Base-by-base conservation (phyloP, 192 early-diverging fungal genomes). In the Umbelopsis ramanniana region DNA sequence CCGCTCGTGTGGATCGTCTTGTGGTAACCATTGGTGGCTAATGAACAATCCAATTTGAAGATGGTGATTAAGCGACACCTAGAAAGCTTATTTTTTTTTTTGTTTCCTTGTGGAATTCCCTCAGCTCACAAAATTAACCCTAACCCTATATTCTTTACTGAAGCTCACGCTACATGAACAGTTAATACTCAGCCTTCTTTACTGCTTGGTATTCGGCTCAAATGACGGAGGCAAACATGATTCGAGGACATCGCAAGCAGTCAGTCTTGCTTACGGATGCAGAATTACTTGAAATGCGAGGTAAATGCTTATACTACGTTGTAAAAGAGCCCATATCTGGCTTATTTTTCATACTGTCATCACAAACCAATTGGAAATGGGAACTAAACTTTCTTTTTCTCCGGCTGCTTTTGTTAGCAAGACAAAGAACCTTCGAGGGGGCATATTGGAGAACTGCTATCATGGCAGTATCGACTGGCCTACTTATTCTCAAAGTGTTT, bases 351-450 rank as follows among this genome's bases (percentile, higher is more conserved):
- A 10, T 50, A 50, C 17, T 4, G 48, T 50, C 17, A 67, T 66
- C 66, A 40, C 46, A 26, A 17, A 48, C 57, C 35, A n/a, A 63
- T 29, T 29, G 26, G n/a, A 4, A 19, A 37, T 29, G 57, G 53
- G 33, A 3, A 43, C 33, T 43, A 66, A 50, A 4, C 33, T 22
- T 76, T 23, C 33, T 22, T 76, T 23, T 38, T 23, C 40, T 43
- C 40, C 40, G 40, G 6, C 40, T 43, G 29, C 29, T 43, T 43
- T 70, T 24, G 10, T 55, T 67, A 88, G 87, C 87, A 10, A 73
- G 82, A 2, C 85, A 88, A 52, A 45, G 87, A n/a, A 88, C 87
- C 0, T 88, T 86, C 60, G 87, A 88, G 72, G 87, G 87, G 4
- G 85, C 87, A 23, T 88, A 88, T 73, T 85, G 85, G 85, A 52